Evolutionary conservation across 805 yeast genomes (phyloP).

Genomic region (Starmerella kuoi): DNA sequence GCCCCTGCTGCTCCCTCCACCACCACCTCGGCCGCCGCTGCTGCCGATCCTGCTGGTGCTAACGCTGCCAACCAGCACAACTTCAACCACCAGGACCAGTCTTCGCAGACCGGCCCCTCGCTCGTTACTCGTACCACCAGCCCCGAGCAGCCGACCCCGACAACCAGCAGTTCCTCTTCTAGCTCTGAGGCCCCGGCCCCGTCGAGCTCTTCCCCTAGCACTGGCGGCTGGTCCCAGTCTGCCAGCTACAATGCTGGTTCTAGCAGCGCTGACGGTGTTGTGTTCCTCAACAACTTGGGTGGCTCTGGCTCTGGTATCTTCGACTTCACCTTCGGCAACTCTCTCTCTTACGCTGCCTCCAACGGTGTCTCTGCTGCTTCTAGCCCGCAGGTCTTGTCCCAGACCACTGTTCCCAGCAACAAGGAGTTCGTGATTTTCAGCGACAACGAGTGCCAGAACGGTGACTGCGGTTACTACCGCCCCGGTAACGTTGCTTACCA

Average conservation of each 20-base stretch:
- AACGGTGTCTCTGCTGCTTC: constrained; percentile 69
- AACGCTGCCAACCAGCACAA: constrained; percentile 16
- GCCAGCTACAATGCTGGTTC: constrained; percentile 57
- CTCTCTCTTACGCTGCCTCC: constrained; percentile 68
- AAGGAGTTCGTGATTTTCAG: constrained; percentile 76
- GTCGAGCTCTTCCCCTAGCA: constrained; percentile 19
- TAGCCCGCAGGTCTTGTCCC: constrained; percentile 53
- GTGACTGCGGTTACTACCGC: constrained; percentile 76
- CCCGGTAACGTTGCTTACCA: constrained; percentile 81
- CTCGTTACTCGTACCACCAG: constrained; percentile 20
- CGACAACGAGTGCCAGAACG: constrained; percentile 31
- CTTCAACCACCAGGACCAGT: constrained; percentile 20
- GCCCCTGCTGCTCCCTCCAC: constrained; percentile 13
- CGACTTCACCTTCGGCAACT: constrained; percentile 80
- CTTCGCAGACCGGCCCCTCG: constrained; percentile 24
- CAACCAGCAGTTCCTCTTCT: constrained; percentile 17
- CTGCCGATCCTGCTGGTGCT: constrained; percentile 10
- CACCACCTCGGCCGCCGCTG: constrained; percentile 16
- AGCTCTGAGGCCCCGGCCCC: constrained; percentile 18
- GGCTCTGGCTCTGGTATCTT: constrained; percentile 74
- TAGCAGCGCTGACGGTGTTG: constrained; percentile 57
- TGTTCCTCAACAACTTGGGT: constrained; percentile 81
- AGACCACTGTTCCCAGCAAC: constrained; percentile 58
- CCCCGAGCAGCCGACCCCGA: constrained; percentile 17
- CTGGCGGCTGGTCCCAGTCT: constrained; percentile 57